Percentiles rank a stretch among this genome's conserved stretches.
Conservation (phyloP, 2,329 filamentous ascomycete species). For the Diplodia mutila region DNA sequence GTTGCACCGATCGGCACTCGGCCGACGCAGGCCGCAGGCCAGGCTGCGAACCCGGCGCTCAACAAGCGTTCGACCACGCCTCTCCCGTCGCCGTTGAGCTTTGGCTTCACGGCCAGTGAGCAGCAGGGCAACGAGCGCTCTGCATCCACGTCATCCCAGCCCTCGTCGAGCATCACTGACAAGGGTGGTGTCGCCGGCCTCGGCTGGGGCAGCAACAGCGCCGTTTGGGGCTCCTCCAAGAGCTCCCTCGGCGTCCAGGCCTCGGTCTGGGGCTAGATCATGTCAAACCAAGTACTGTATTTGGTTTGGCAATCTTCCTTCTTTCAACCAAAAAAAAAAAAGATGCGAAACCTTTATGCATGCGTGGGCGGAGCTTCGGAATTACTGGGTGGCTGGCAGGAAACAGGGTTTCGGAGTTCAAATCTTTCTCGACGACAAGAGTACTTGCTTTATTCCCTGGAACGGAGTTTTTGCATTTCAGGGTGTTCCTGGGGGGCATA, state of each 20-base stretch:
- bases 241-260: constrained; percentile 79
- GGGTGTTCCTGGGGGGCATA: constrained; percentile 41
- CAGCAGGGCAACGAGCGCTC: constrained; percentile 59
- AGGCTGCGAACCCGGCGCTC: constrained; percentile 62
- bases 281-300: constrained; percentile 28
- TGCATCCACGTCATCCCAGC: constrained; percentile 63
- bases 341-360: constrained; percentile 39
- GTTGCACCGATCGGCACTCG: constrained; percentile 95
- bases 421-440: constrained; percentile 21
- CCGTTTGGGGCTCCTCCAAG: constrained; percentile 79
- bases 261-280: constrained; percentile 83
- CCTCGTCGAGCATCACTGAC: constrained; percentile 50
- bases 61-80: constrained; percentile 88
- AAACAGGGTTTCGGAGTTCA: constrained; percentile 21
- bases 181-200: constrained; percentile 45
- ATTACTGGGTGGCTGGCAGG: constrained; percentile 12
- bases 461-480: constrained; percentile 48
- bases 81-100: constrained; percentile 83
- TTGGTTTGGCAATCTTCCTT: constrained; percentile 27
- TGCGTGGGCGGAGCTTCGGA: constrained; percentile 19
- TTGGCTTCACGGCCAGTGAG: constrained; percentile 66
- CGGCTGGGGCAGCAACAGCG: constrained; percentile 78
- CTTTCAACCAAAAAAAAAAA: constrained; percentile 2
- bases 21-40: constrained; percentile 65
- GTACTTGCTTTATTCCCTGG: constrained; percentile 23